Conservation (phyloP, 202 grass and related monocot species). For the Saccharum hybrid region DNA sequence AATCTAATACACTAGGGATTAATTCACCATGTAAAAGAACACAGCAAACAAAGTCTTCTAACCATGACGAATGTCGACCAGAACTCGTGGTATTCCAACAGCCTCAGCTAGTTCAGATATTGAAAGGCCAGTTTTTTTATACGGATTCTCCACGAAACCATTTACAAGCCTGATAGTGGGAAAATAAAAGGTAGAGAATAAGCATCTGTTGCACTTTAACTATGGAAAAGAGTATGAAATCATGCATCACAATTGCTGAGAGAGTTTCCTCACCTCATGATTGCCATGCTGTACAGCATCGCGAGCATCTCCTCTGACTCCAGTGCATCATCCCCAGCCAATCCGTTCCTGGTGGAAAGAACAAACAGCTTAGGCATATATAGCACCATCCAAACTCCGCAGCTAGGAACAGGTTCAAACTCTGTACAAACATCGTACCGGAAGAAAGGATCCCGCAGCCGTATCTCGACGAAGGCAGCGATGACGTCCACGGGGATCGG, state of each 20-base stretch:
- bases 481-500: conserved; percentile 79
- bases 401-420: background rate
- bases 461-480: conserved; percentile 75
- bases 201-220: background rate
- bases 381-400: conserved; percentile 9
- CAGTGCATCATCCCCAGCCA: conserved; percentile 37
- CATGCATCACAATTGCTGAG: background rate
- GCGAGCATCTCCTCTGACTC: conserved; percentile 84
- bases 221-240: background rate
- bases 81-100: conserved; percentile 79
- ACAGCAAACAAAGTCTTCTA: conserved; percentile 30
- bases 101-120: conserved; percentile 80
- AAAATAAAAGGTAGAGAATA: conserved; percentile 19
- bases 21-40: background rate
- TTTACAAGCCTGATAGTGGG: conserved; percentile 74
- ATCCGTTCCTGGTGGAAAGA: conserved; percentile 44
- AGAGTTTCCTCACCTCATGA: conserved; percentile 60
- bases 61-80: conserved; percentile 98
- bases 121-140: conserved; percentile 79
- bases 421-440: conserved; percentile 36
- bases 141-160: conserved; percentile 66
- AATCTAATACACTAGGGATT: conserved; percentile 25
- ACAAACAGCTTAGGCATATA: conserved; percentile 27
- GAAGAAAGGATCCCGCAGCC: conserved; percentile 88
- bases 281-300: conserved; percentile 91